Percentiles rank a stretch among this genome's conserved stretches.
Conservation (phyloP, 306 rosid genomes). For the Cucumis melo region DNA sequence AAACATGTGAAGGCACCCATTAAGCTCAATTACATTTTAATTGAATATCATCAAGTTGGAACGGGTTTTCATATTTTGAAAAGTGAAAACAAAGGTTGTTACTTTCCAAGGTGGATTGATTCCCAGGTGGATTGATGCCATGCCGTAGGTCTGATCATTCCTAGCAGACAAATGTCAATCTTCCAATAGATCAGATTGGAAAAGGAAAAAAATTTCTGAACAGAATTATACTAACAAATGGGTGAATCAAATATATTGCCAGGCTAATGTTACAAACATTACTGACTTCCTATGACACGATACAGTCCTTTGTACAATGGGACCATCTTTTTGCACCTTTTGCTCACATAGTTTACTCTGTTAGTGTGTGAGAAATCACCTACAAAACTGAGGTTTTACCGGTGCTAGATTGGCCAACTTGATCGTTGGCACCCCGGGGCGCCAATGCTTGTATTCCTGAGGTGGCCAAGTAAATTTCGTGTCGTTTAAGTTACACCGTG, state of each 20-base stretch:
- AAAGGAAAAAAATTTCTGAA: neutral
- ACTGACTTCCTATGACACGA: neutral
- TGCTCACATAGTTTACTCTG: neutral
- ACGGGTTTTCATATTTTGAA: too few relatives aligned
- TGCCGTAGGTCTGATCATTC: neutral
- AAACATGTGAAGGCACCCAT: too few relatives aligned
- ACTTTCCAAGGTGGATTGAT: neutral
- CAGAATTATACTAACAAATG: neutral
- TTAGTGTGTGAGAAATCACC: neutral
- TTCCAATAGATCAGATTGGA: neutral
- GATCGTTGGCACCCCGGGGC: neutral
- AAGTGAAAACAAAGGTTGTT: too few relatives aligned
- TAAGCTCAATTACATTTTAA: too few relatives aligned
- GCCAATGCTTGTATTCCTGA: neutral
- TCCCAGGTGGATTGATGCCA: neutral
- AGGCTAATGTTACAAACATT: constrained; percentile 1
- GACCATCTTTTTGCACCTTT: neutral
- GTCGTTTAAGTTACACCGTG: neutral
- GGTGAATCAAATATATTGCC: constrained; percentile 1
- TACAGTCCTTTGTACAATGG: constrained; percentile 8
- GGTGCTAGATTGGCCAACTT: neutral
- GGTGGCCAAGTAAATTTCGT: neutral
- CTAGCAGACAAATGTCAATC: neutral
- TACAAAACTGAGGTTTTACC: constrained; percentile 1
- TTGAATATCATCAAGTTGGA: too few relatives aligned